Percentiles rank a stretch among this genome's conserved stretches.
Conservation (phyloP, 768 basidiomycete genomes). For the Naematelia encephala region DNA sequence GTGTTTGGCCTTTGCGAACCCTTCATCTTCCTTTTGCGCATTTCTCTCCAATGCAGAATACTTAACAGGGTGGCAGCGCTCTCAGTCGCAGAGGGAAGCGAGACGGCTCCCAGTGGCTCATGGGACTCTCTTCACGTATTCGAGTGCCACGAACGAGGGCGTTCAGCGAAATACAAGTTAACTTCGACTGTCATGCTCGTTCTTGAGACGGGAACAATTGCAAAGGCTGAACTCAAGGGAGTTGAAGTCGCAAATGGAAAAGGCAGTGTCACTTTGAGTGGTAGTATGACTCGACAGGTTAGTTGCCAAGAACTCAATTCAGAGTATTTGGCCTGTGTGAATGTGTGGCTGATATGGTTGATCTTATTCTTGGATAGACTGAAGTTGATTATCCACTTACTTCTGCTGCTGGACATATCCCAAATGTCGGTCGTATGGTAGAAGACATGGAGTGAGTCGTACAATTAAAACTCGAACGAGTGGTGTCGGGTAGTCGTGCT, state of each 20-base stretch:
- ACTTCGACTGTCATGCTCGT: constrained; percentile 97
- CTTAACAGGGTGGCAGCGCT: too few species aligned
- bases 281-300: constrained; percentile 98
- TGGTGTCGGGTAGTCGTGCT: neutral
- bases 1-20: too few species aligned
- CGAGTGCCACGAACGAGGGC: constrained; percentile 83
- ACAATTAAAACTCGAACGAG: neutral
- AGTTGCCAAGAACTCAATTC: too few species aligned
- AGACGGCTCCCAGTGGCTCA: constrained; percentile 59
- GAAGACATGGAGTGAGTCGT: constrained; percentile 81
- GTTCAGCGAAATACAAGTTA: constrained; percentile 92
- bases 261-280: constrained; percentile 79
- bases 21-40: too few species aligned
- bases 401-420: constrained; percentile 77
- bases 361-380: constrained; percentile 56
- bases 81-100: neutral
- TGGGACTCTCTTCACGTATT: constrained; percentile 99
- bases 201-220: constrained; percentile 58
- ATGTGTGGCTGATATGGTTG: too few species aligned
- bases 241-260: constrained; percentile 56
- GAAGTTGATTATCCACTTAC: constrained; percentile 84
- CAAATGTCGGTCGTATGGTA: constrained; percentile 90
- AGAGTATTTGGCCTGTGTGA: too few species aligned
- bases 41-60: too few species aligned
- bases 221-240: constrained; percentile 46